Conservation (phyloP, 1,284 basidiomycete species). For the Hymenochaete sp. region DNA sequence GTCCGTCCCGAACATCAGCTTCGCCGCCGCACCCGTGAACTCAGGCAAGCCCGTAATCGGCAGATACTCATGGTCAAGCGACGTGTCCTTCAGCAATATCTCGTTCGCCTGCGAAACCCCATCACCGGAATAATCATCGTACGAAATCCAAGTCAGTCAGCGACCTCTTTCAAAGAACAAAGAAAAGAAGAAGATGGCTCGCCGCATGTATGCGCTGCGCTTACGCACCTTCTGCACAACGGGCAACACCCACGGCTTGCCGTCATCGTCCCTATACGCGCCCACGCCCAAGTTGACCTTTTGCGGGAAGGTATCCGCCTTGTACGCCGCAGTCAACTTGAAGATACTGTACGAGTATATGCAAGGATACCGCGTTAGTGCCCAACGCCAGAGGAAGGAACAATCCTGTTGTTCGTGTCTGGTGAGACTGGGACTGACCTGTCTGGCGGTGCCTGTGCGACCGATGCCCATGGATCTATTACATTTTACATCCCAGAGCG, state of each 20-base stretch:
- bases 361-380: not conserved
- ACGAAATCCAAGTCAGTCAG: constrained; percentile 6
- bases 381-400: not conserved
- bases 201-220: not conserved
- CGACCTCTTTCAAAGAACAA: constrained; percentile 15
- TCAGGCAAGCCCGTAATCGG: constrained; percentile 83
- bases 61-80: constrained; percentile 89
- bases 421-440: constrained; percentile 35
- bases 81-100: constrained; percentile 60
- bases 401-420: not conserved
- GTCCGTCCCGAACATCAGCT: constrained; percentile 70
- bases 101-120: constrained; percentile 55
- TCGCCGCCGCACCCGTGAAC: constrained; percentile 73
- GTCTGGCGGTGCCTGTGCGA: constrained; percentile 76
- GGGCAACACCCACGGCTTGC: constrained; percentile 87
- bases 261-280: constrained; percentile 81
- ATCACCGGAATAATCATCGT: not conserved
- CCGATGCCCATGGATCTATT: constrained; percentile 62
- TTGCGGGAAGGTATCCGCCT: constrained; percentile 68
- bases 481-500: too few relatives aligned
- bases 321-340: constrained; percentile 83
- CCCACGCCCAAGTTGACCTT: constrained; percentile 93
- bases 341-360: constrained; percentile 63
- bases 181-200: too few relatives aligned
- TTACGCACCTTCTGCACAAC: constrained; percentile 73